phyloP scores from a whole-genome alignment of 495 filamentous ascomycete genomes.

The Neurospora pannonica region DNA sequence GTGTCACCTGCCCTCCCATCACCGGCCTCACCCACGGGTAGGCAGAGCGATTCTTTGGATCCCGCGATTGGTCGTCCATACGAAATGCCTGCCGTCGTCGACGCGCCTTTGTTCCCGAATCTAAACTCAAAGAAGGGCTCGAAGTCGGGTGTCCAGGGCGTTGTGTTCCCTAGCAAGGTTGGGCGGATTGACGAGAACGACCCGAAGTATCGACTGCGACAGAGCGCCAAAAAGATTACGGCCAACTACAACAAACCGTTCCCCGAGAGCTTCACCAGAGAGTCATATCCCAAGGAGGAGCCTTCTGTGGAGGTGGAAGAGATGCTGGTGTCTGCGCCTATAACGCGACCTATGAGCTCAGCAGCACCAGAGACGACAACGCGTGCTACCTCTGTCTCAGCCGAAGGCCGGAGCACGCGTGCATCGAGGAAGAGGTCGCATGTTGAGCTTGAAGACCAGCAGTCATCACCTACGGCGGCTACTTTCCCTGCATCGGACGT shows the following conservation, averaged over 20 bases:
- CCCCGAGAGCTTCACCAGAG: constrained; percentile 8
- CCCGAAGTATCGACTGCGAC: constrained; percentile 15
- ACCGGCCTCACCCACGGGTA: constrained; percentile 10
- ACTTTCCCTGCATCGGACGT: constrained; percentile 29
- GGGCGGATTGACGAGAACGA: constrained; percentile 23
- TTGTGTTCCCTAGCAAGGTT: constrained; percentile 20
- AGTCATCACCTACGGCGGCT: constrained; percentile 32
- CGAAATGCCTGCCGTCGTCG: constrained; percentile 22
- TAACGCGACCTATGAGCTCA: background rate
- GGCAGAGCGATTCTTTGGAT: constrained; percentile 1
- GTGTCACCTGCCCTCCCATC: constrained; percentile 23
- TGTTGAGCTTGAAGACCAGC: constrained; percentile 36
- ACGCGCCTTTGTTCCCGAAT: constrained; percentile 19
- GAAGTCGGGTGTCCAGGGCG: constrained; percentile 6
- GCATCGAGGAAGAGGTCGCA: constrained; percentile 34
- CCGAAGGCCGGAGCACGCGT: constrained; percentile 25
- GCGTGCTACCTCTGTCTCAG: constrained; percentile 13
- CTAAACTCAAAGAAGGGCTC: constrained; percentile 17
- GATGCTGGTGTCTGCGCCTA: background rate
- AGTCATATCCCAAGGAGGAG: background rate
- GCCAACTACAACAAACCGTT: background rate
- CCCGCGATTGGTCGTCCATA: constrained; percentile 14
- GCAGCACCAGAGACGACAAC: background rate
- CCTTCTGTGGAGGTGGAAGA: constrained; percentile 1
- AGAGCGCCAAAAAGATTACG: constrained; percentile 16